These are phyloP conservation scores for Suhomyces atakaporum DNA, from an alignment of 1,139 yeast genomes.

Conservation along the genomic window DNA sequence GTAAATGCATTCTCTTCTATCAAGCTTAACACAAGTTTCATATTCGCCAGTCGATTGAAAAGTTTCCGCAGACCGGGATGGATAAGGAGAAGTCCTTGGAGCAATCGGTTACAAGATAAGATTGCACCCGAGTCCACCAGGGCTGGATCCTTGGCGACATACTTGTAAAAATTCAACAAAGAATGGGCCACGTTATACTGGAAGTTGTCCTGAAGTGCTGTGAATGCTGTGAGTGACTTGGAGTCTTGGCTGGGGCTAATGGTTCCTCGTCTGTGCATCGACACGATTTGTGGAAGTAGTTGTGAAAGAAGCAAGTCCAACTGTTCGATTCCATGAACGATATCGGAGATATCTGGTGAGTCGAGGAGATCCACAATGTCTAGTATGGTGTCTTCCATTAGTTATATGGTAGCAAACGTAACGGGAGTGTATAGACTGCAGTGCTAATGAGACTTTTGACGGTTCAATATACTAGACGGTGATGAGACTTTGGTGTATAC, in stretches of 20 bases:
- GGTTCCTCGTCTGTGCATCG: conserved; percentile 18
- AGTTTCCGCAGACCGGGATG: conserved; percentile 59
- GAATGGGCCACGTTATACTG: conserved; percentile 49
- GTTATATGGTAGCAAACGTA: too few relatives aligned
- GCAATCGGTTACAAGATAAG: conserved; percentile 40
- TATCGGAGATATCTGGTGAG: conserved; percentile 12
- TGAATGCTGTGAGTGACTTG: conserved; percentile 35
- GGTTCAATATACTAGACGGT: too few relatives aligned
- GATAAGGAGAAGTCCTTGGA: conserved; percentile 64
- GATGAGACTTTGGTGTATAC: too few relatives aligned
- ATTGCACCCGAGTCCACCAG: conserved; percentile 11
- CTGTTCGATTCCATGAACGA: conserved; percentile 19
- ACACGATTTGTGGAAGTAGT: conserved; percentile 29
- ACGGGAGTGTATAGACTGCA: not conserved
- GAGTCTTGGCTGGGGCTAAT: conserved; percentile 3
- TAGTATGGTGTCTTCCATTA: conserved; percentile 20
- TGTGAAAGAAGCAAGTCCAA: conserved; percentile 22
- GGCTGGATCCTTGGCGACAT: not conserved
- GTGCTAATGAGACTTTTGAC: too few relatives aligned
- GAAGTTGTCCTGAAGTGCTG: conserved; percentile 53
- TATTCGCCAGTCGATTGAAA: conserved; percentile 38
- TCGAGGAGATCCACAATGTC: conserved; percentile 22
- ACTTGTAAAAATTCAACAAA: conserved; percentile 31
- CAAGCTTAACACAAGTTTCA: conserved; percentile 33
- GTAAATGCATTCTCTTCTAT: conserved; percentile 20